These are phyloP conservation scores for Diaporthe amygdali DNA, from an alignment of 2,329 filamentous ascomycete genomes.

Conservation along the genomic window DNA sequence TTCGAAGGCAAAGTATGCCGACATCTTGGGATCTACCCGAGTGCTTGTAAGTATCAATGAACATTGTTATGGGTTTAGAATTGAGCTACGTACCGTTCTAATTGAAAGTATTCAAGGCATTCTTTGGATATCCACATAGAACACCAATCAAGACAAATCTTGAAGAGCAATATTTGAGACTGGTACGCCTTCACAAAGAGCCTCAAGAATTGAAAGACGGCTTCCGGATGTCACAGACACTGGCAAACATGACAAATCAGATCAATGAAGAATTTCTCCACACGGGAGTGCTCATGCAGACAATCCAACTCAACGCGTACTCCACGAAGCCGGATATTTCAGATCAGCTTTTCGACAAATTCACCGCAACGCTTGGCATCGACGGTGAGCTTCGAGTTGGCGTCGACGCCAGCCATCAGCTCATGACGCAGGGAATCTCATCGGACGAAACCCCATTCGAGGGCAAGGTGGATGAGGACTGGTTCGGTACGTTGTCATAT, in stretches of 20 bases:
- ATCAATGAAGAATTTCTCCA: background rate
- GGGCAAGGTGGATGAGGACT: background rate
- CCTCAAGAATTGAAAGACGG: too few relatives aligned
- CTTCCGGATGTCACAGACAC: background rate
- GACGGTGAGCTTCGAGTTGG: background rate
- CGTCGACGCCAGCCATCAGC: background rate
- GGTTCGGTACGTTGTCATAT: background rate
- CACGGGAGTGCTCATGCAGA: background rate
- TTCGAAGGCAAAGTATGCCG: background rate
- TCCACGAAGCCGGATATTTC: background rate
- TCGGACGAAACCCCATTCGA: background rate
- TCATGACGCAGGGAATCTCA: background rate
- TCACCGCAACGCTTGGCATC: background rate
- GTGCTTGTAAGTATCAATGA: background rate
- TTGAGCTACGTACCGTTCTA: background rate
- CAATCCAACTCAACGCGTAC: background rate
- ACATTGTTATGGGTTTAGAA: too few relatives aligned
- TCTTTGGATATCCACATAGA: slow-evolving; percentile 2
- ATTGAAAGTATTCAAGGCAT: background rate
- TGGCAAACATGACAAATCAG: background rate
- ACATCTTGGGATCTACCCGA: background rate
- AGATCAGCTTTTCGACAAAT: background rate
- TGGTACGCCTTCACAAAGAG: background rate
- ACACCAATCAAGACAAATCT: background rate
- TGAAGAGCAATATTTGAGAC: background rate